Evolutionary conservation across 768 basidiomycete species (phyloP), one percentile per base, ranked within the genome.

Genomic region (Pisolithus marmoratus): DNA sequence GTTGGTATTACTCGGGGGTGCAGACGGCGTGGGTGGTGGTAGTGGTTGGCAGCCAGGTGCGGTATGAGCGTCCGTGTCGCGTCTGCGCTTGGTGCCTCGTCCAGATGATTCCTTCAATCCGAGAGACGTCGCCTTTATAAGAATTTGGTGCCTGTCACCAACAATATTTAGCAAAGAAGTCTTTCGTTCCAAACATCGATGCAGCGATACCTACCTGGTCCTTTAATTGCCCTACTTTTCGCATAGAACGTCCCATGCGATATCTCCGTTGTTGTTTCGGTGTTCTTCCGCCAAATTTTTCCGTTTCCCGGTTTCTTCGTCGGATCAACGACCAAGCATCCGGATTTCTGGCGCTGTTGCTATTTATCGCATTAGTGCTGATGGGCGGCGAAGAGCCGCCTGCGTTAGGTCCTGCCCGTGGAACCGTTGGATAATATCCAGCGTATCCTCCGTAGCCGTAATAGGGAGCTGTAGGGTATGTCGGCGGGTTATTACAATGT

Each of bases 311-410:
- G 78, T 80, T 62, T 92, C 90, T 53, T 85, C 86, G 7, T 88
- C 84, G 3, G 85, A n/a, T n/a, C n/a, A n/a, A n/a, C n/a, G n/a
- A 79, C 90, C 89, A 91, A 7, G 85, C 75, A 0, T 86, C 88
- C 47, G 84, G 83, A 49, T 82, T 82, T 53, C 79, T 77, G 20
- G 65, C 72, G 31, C 60, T 68, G 38, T 60, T 64, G 31, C 60
- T 68, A 38, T 60, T 64, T 5, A 58, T 58, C 42, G 57, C 51
- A 1, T 54, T 58, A 0, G 46, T 40, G 27, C 60, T 46, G 54
- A 53, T 44, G 59, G 65, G 61, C 29, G 61, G 56, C 46, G 60
- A 58, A 17, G 69, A 51, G 20, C 64, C 60, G 52, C 66, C 54
- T 23, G 59, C 54, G 37, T 60, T 61, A 17, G 63, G 58, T 15